Base-by-base conservation (phyloP, 805 yeast genomes). In the Kluyveromyces nonfermentans region DNA sequence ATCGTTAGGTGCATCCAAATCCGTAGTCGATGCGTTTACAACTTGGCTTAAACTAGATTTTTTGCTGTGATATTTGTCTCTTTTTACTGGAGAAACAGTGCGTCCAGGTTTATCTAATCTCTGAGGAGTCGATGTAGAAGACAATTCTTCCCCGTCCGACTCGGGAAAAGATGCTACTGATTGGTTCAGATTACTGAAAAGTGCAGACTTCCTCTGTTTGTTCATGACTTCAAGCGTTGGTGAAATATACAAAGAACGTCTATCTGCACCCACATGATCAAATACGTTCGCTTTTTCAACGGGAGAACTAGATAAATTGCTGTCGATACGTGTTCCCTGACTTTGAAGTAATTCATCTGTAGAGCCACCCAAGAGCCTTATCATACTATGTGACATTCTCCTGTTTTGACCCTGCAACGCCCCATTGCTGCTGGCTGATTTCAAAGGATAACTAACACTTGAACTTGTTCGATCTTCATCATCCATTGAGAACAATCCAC, bases 221-320 rank as follows among this genome's bases (percentile, higher is more conserved):
- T 69, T 68, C 75, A 80, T 74, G 15, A 80, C 82, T 54, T 83
- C 87, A 15, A 80, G 80, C 1, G 94, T 85, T 30, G 95, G 95
- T 2, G 93, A 84, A 42, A 84, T 75, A 61, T 82, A 85, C 74
- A 81, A 70, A 2, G 67, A 64, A 44, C 57, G 60, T 48, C 66
- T 64, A 22, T 28, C 41, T 15, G n/a, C 16, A 7, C 22, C 22
- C 6, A 34, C 18, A 5, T 19, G 34, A 15, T 38, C 33, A 10
- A 31, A 28, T 4, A 34, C 34, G 20, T 38, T 33, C 22, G 22
- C 16, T 17, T 21, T 38, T 38, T 38, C 41, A 10, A 38, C 14
- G 12, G 41, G 34, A 37, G 55, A 55, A 8, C 33, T 39, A 12
- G 53, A 46, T 30, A 45, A 42, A 19, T 37, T 41, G 35, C 53